Base-by-base conservation (phyloP, 192 early-diverging fungal species). In the Coemansia sp. region DNA sequence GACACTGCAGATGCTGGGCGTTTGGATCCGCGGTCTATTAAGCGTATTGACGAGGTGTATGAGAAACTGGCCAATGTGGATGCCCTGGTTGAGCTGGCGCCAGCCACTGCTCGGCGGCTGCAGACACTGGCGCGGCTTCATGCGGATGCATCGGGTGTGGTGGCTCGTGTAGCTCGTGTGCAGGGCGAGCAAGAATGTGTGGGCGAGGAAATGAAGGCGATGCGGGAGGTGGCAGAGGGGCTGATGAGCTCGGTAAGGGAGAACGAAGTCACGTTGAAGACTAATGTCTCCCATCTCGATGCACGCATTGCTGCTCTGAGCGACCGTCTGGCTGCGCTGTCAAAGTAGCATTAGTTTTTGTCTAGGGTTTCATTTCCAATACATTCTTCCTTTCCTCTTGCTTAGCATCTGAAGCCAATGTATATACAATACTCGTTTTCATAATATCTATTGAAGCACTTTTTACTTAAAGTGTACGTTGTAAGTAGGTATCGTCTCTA, bases 101-200 rank as follows among this genome's bases (percentile, higher is more conserved):
- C 95, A 3, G 87, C 91, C 0, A 82, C 94, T 16, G 82, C 94
- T 14, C 74, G 87, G 12, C 86, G 95, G 35, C 75, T 97, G 61
- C 89, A 90, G 59, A 85, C 87, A 6, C 82, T 97, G 38, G 86
- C 90, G 54, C 81, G 81, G 3, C 77, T 97, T 45, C 95, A 97
- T 68, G 77, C 84, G 0, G 93, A 97, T 67, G 92, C 93, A 0
- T 82, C 90, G 12, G 85, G 90, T 41, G 93, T 91, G 65, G 85
- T 86, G 11, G 85, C 91, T 7, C 87, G 86, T 6, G 82, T 95
- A 38, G 86, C 87, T 61, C 85, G 88, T 75, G 80, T 94, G 48
- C 83, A 85, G 17, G 61, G 69, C 14, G 93, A 91, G 57, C 93
- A 94, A 61, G 75, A 61, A 11, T 82, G 85, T 22, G 84, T 95